Conservation (phyloP, 169 alveolate species). For the Cryptosporidium parvum region DNA sequence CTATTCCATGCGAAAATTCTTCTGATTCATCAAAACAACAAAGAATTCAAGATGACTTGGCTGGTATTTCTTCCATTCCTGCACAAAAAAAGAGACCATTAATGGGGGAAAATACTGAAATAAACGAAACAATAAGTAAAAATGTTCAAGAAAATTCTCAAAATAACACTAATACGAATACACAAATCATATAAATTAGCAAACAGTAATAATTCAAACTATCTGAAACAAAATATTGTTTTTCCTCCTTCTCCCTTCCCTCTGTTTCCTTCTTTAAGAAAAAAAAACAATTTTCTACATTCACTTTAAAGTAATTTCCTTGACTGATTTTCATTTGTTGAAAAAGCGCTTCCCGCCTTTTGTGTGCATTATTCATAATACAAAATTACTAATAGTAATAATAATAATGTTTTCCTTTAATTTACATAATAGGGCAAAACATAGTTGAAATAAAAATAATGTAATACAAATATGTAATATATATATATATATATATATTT, state of each 20-base stretch:
- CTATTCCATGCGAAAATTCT: background rate
- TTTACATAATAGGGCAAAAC: no score
- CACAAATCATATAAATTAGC: background rate
- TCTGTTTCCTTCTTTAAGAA: background rate
- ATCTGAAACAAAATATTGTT: background rate
- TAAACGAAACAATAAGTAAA: background rate
- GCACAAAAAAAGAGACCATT: slow-evolving; percentile 13
- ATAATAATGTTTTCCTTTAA: no score
- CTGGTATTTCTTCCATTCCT: background rate
- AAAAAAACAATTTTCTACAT: background rate
- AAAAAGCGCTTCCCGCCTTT: background rate
- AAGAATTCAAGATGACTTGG: background rate
- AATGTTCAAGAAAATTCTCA: background rate
- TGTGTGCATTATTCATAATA: background rate
- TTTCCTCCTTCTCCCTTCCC: no score
- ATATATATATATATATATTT: no score
- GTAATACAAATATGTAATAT: background rate
- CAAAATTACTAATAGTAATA: background rate
- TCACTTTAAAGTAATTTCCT: no score
- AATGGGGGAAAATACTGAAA: background rate
- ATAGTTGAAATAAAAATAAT: background rate
- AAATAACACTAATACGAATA: background rate
- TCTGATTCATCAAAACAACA: background rate
- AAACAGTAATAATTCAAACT: background rate
- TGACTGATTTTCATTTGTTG: no score